These are phyloP conservation scores for Tulasnella sp. DNA, from an alignment of 768 basidiomycete genomes.

Conservation along the genomic window DNA sequence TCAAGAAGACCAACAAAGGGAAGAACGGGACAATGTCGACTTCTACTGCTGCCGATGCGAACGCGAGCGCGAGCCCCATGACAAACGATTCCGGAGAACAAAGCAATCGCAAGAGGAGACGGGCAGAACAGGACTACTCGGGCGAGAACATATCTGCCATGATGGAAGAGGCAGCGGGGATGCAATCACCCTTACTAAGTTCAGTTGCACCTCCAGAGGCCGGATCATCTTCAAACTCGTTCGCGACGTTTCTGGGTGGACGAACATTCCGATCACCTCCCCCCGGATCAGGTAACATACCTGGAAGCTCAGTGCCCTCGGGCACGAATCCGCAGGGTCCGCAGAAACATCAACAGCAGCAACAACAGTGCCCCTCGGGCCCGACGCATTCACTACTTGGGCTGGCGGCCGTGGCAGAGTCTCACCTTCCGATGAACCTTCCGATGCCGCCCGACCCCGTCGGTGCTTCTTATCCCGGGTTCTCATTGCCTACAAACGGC, in stretches of 20 bases:
- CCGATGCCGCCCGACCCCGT: background rate
- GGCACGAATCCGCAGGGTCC: background rate
- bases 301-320: background rate
- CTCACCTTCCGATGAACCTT: background rate
- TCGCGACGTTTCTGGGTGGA: too few species aligned
- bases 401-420: background rate
- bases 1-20: conserved; percentile 35
- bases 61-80: too few species aligned
- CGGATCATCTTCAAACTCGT: too few species aligned
- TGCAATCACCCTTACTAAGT: too few species aligned
- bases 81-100: conserved; percentile 1
- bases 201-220: too few species aligned
- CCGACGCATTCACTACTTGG: background rate
- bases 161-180: too few species aligned
- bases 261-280: background rate
- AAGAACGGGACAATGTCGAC: conserved; percentile 8
- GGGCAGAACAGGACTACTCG: background rate
- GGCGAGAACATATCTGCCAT: too few species aligned
- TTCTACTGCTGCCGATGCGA: background rate
- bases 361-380: too few species aligned
- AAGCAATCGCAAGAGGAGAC: conserved; percentile 11
- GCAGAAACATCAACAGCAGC: too few species aligned
- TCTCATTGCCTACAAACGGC: too few species aligned
- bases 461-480: too few species aligned
- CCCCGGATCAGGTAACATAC: background rate